Base-by-base conservation (phyloP, 345 rosid species). In the Cardamine occulta region DNA sequence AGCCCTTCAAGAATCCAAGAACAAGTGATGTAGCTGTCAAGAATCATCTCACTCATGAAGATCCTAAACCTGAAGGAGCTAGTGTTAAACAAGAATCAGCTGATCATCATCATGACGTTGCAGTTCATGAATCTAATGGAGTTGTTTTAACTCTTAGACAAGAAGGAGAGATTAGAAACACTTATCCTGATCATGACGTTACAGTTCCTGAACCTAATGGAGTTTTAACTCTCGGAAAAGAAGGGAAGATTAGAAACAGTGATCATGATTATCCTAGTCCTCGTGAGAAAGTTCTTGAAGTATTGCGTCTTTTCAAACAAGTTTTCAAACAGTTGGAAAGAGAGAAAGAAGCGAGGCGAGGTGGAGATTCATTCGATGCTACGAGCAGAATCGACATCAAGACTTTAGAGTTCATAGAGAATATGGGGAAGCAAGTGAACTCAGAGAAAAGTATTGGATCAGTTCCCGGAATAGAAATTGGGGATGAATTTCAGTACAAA, bases 401-500 rank as follows among this genome's bases (percentile, higher is more conserved):
- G 19, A 88, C 96, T 1, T 77, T 80, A 52, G 78, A 45, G 31
- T 62, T 84, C 53, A 80, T 91, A 31, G 93, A 88, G 86, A 60
- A 48, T 0, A 82, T 81, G 72, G 80, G 80, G 42, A 85, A 80
- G 39, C 77, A 19, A 49, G 74, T 89, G 23, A 86, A 86, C 80
- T 42, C 35, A 0, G 85, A 81, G 68, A 80, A 75, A 28, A 85
- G 85, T 28, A 73, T 91, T 14, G 97, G 98, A 51, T 2, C 81
- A 15, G 85, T 93, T 64, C 97, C 97, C 0, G 98, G 97, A 26
- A 91, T 89, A 69, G 84, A 84, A 74, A 83, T 88, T 28, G 96
- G 98, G 4, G 98, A 93, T 69, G 96, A 83, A 73, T 93, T 89
- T 81, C 93, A 85, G 42, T 93, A 89, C 58, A 83, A 91, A 44